Evolutionary conservation across 768 basidiomycete genomes (phyloP), one percentile per base, ranked within the genome.

Genomic region (Boletus rufocinnamomeus): DNA sequence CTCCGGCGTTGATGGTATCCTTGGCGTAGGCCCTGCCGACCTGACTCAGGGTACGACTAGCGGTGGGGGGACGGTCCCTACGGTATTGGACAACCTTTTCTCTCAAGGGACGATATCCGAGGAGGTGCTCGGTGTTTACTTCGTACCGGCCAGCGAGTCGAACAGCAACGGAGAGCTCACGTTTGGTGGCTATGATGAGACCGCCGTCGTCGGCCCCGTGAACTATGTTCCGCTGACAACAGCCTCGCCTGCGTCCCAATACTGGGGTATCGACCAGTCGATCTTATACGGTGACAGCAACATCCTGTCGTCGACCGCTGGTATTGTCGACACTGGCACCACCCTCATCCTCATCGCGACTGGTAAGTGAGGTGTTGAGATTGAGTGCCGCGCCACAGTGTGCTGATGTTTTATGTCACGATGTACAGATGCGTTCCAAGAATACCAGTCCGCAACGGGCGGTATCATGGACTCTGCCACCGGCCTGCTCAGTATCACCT

Each of bases 1-100:
- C 45, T 14, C 43, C 13, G 65, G 57, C 2, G 61, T 76, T 25
- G 76, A 79, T 51, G 79, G 79, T 19, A 74, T 79, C 54, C 68
- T 80, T 23, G 63, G 79, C 69, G 44, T 64, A 11, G 71, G 77
- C 9, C 78, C 78, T 19, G 50, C 50, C 16, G 71, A 66, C 54
- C 61, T 79, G 32, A 78, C 76, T 1, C 4, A 44, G 1, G 73
- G 66, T 45, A 67, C 63, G 8, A 50, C 69, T 16, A 49, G 21
- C 21, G 52, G 62, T 21, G 49, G 50, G 21, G 3, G 25, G 3
- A 21, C 16, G 3, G 62, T 73, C 19, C 71, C 75, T 13, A 78
- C 76, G 3, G 74, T 78, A 19, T 60, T 57, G 17, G 72, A 76
- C 65, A 76, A 72, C 55, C 71, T 76, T 0, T 57, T 52, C 54